phyloP scores from a whole-genome alignment of 192 early-diverging fungal genomes.

The Chytriomyces confervae region DNA sequence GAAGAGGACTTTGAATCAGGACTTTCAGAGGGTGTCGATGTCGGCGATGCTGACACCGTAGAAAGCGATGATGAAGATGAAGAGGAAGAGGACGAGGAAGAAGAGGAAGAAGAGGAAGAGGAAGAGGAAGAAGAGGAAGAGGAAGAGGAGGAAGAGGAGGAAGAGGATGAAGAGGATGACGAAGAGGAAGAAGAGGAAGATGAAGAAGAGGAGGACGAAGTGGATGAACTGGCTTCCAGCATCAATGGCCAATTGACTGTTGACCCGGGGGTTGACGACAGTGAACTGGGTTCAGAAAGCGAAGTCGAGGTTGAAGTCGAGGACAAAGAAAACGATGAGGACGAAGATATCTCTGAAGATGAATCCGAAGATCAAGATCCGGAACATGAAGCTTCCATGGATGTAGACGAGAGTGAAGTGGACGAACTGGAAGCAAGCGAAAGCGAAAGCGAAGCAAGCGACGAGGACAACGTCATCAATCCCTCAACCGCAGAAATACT shows the following conservation, averaged over 20 bases:
- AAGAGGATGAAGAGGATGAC: not conserved
- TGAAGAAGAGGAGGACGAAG: not conserved
- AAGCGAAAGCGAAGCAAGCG: slow-evolving; percentile 4
- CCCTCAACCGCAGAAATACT: not conserved
- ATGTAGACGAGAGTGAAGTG: not conserved
- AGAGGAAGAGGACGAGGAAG: not conserved
- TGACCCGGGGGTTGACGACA: no score
- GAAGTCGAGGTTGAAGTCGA: no score
- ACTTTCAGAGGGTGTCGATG: not conserved
- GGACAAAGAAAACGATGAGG: not conserved
- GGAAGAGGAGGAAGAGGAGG: not conserved
- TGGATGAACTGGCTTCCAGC: not conserved
- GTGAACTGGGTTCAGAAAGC: no score
- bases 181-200: slow-evolving; percentile 3
- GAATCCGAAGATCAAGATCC: no score
- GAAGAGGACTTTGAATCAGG: not conserved
- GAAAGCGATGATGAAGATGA: not conserved
- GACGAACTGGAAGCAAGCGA: not conserved
- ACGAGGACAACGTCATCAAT: not conserved
- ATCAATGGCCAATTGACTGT: no score
- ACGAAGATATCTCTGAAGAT: not conserved
- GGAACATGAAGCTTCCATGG: not conserved
- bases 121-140: not conserved
- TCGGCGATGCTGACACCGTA: not conserved
- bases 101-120: slow-evolving; percentile 4